Evolutionary conservation across 2,329 filamentous ascomycete genomes (phyloP), one percentile per base, ranked within the genome.

Genomic region (Stachybotrys chlorohalonatus): DNA sequence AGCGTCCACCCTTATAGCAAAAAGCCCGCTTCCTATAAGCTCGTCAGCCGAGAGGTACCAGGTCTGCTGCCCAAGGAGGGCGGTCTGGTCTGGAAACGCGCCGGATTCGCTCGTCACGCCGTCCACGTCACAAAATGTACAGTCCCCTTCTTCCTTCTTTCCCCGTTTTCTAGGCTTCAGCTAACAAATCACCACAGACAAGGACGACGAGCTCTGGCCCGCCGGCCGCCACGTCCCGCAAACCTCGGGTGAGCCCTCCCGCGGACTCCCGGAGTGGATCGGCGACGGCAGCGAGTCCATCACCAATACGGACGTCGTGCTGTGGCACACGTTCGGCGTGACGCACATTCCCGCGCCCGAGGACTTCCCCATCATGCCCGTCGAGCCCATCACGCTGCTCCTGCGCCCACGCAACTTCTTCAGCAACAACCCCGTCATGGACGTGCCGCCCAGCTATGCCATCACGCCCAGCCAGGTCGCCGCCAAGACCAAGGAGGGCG

Each of bases 251-350:
- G 85, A 90, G 60, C 87, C 87, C 0, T 87, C 86, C 0, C 72
- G 74, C 47, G 90, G 90, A 36, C 74, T 95, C 2, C 86, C 87
- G 0, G 78, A 84, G 60, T 93, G 89, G 90, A 86, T 94, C 61
- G 83, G 83, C 30, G 82, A 90, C 57, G 84, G 87, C 11, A 74
- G 73, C 49, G 83, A 81, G 55, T 80, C 75, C 31, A 84, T 95
- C 60, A 88, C 87, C 54, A 87, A 96, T 75, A 89, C 85, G 1
- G 89, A 96, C 67, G 74, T 96, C 32, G 91, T 96, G 1, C 80
- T 96, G 15, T 96, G 91, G 91, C 91, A 96, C 73, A 95, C 90
- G 0, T 96, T 96, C 64, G 92, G 92, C 42, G 78, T 96, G 42
- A 93, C 87, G 1, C 92, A 96, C 68, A 93, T 96, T 75, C 91